Base-by-base conservation (phyloP, 306 rosid species). In the Trichosanthes cucumerina region DNA sequence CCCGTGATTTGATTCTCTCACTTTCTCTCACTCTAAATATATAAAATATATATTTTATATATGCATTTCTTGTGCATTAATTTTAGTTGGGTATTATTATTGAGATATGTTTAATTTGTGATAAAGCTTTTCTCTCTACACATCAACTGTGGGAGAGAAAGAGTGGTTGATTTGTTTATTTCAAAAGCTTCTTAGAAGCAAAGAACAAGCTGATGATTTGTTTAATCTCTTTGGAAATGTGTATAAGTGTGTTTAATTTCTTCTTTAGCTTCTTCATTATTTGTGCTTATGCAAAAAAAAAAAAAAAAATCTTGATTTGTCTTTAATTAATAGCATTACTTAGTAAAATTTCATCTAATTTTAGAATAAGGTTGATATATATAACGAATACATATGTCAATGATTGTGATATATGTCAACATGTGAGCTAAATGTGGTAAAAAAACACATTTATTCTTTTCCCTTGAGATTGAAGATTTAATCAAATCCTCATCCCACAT, bases 1-100 rank as follows among this genome's bases (percentile, higher is more conserved):
- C 86, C 82, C 71, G 21, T 92, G 90, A 90, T 56, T 38, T 90
- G 88, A 90, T 44, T 24, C 38, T 24, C 75, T 41, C 53, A 10
- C 56, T 50, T 28, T 63, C 39, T 63, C 39, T 33, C 41, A 9
- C 31, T 69, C 28, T 7, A 54, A 7, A 7, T 69, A 8, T 69
- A 66, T 33, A n/a, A 4, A 15, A 43, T 71, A 4, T 24, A 21
- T 72, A 23, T 13, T 13, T 21, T 71, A 14, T 65, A 65, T 33
- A 38, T 65, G 46, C 21, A 65, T 38, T 31, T 72, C 24, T 47
- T 72, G 41, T 72, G 56, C 56, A 72, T 47, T 47, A 47, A 28
- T 52, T 50, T 18, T 50, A 70, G 49, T 65, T 47, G 16, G 26
- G n/a, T n/a, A n/a, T n/a, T 34, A 3, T 16, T 23, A 14, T 65